Percentiles rank a stretch among this genome's conserved stretches.
These are phyloP conservation scores for Debaryomyces coudertii DNA, from an alignment of 1,139 yeast genomes.

Conservation along the genomic window DNA sequence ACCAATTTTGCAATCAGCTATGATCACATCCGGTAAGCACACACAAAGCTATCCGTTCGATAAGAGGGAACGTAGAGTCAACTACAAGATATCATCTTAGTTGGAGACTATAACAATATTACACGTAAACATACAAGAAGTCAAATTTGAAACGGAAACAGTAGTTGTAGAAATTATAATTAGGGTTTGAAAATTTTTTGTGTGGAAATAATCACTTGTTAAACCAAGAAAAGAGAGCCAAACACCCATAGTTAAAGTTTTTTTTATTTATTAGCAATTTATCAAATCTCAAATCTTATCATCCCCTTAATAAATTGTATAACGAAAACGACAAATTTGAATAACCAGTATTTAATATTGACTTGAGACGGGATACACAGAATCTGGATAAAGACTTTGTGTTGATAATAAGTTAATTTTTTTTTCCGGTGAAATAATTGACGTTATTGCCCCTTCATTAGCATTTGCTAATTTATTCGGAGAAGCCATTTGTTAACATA, in stretches of 20 bases:
- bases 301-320: slow-evolving; percentile 5
- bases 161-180: background rate
- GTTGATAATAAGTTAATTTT: background rate
- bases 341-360: background rate
- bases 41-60: background rate
- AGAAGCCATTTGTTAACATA: background rate
- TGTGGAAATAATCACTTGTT: background rate
- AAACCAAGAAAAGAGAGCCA: background rate
- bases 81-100: background rate
- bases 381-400: background rate
- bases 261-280: slow-evolving; percentile 8
- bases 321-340: background rate
- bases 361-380: background rate
- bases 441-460: slow-evolving; percentile 2
- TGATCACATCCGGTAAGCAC: background rate
- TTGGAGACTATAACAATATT: background rate
- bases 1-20: background rate
- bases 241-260: slow-evolving; percentile 1
- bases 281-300: slow-evolving; percentile 9
- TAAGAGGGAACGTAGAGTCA: slow-evolving; percentile 7
- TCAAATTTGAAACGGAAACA: background rate
- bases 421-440: slow-evolving; percentile 1
- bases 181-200: background rate
- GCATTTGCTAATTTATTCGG: slow-evolving; percentile 1
- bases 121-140: background rate